Evolutionary conservation across 2,329 filamentous ascomycete genomes (phyloP), one percentile per base, ranked within the genome.

Genomic region (Plenodomus biglobosus): DNA sequence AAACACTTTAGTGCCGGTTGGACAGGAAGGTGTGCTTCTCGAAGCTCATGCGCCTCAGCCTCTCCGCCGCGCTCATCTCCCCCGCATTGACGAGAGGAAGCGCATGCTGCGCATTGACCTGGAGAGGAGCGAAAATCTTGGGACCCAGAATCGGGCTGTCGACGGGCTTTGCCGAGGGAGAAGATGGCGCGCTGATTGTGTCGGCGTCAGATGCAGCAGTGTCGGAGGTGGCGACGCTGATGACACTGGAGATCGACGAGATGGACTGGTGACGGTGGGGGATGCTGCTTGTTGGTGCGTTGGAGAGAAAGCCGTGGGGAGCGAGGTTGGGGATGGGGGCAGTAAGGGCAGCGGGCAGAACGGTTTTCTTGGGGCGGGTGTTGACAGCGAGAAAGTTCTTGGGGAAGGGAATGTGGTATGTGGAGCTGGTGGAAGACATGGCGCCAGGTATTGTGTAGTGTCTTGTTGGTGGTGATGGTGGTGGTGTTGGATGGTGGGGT

Each of bases 391-490:
- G 64, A 56, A 68, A 71, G 60, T 49, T 59, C 41, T 50, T 55
- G 21, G 68, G 68, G 61, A 71, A 70, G 44, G 68, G 66, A 50
- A 71, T 71, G 66, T 71, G 66, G 66, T 61, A 66, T 58, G 56
- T 57, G 54, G 59, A 55, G 43, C 55, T 58, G 45, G 61, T 59
- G 58, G 61, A 60, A 65, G 66, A 65, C 66, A 70, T 71, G 61
- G 61, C 61, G 62, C 55, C 61, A 59, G 60, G 48, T 36, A n/a
- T n/a, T n/a, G n/a, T n/a, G n/a, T n/a, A n/a, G n/a, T 68, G 57
- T 39, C 46, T 50, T 53, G 50, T 43, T 40, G 35, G 46, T 44
- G 42, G 8, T 20, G 5, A 24, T 38, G 27, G 4, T 17, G 8
- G 19, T 22, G 39, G 48, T 27, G 46, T 34, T 52, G 39, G 39